phyloP scores from a whole-genome alignment of 2,329 filamentous ascomycete species.

The Ophiostoma sp. region DNA sequence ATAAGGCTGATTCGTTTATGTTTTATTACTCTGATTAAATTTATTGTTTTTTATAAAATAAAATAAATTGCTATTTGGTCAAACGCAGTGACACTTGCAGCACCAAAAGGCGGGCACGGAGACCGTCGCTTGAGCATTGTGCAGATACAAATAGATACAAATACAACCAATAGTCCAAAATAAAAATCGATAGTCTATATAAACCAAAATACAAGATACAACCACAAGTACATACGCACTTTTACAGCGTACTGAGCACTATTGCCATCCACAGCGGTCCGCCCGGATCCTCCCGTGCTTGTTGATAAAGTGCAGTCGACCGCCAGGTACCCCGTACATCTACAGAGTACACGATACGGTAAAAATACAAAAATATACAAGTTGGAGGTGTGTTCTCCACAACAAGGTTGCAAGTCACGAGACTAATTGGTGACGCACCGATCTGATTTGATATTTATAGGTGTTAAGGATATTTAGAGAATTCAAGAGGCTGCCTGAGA shows the following conservation, averaged over 20 bases:
- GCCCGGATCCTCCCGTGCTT: constrained; percentile 6
- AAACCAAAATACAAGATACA: neutral
- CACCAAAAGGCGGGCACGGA: neutral
- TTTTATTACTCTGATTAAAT: too few relatives aligned
- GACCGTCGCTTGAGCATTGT: too few relatives aligned
- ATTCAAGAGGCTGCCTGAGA: neutral
- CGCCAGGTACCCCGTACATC: neutral
- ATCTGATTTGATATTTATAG: constrained; percentile 2
- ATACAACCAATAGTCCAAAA: neutral
- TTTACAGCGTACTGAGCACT: neutral
- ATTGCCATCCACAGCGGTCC: constrained; percentile 3
- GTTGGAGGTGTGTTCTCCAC: too few relatives aligned
- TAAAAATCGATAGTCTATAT: too few relatives aligned
- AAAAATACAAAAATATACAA: neutral
- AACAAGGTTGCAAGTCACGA: neutral
- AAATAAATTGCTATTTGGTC: too few relatives aligned
- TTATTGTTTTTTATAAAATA: too few relatives aligned
- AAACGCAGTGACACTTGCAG: too few relatives aligned
- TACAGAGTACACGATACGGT: neutral
- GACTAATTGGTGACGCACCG: constrained; percentile 30
- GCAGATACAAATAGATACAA: neutral
- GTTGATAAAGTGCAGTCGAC: neutral
- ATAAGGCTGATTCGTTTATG: too few relatives aligned
- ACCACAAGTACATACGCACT: neutral
- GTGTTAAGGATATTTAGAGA: neutral